Base-by-base conservation (phyloP, 108 stramenopile species). In the Fistulifera solaris region DNA sequence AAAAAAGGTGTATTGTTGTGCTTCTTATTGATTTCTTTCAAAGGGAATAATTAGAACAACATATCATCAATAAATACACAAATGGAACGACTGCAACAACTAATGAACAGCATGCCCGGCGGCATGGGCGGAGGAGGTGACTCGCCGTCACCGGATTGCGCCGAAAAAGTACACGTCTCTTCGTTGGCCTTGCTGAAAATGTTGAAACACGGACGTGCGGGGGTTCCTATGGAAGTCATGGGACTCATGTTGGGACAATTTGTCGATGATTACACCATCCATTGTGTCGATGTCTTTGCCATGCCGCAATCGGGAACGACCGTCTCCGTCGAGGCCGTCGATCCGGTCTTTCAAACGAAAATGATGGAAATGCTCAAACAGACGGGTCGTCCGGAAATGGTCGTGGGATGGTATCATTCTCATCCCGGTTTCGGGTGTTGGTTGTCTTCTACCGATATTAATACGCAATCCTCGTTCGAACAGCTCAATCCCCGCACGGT, bases 221-320 rank as follows among this genome's bases (percentile, higher is more conserved):
- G 99, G 2, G 99, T 99, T 41, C 99, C 99, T 26, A 98, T 99
- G 97, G 98, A 99, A 76, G 98, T 99, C 48, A 99, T 99, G 99
- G 99, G 99, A 15, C 80, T 99, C 46, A 97, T 99, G 99, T 80
- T 99, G 52, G 99, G 99, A 31, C 89, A 97, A 56, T 99, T 98
- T 61, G 96, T 99, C 19, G 96, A 98, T 70, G 99, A 99, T 45
- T 99, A 98, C 78, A 97, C 96, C 46, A 96, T 99, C 58, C 93
- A 97, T 58, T 98, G 96, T 68, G 94, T 98, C 13, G 99, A 99
- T 63, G 99, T 99, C 39, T 99, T 98, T 70, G 96, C 96, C 67
- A 99, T 99, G 99, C 99, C 99, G 12, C 97, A 99, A 63, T 77
- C 77, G 14, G 99, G 99, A 23, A 98, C 99, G 8, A 77, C 93